Base-by-base conservation (phyloP, 2,329 filamentous ascomycete species). In the Cercospora sp. region DNA sequence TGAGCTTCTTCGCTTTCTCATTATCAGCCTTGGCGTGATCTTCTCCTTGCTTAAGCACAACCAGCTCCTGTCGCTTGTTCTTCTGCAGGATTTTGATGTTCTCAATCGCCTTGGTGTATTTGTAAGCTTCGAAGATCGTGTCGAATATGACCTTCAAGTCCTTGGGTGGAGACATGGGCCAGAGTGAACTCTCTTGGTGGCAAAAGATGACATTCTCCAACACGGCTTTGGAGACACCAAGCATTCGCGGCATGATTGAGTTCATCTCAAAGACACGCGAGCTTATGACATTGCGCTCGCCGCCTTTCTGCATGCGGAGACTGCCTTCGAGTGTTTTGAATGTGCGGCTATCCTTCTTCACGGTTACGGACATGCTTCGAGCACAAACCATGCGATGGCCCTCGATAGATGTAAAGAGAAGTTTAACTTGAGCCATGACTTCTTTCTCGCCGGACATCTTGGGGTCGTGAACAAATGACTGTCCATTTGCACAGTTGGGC, bases 151-250 rank as follows among this genome's bases (percentile, higher is more conserved):
- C 96, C 81, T 99, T 99, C 61, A 99, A 83, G 0, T 88, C 88
- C 0, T 87, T 84, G 0, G 95, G 93, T 75, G 97, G 92, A 77
- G 93, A 96, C 85, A 99, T 89, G 0, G 95, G 95, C 95, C 95
- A 99, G 30, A 98, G 81, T 28, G 94, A 97, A 73, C 99, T 95
- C 78, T 99, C 95, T 78, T 99, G 95, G 77, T 99, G 95, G 78
- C 95, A 99, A 81, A 99, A 99, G 73, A 99, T 97, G 78, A 99
- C 95, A 67, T 91, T 91, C 73, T 98, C 94, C 28, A 99, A 86
- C 65, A 99, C 90, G 12, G 95, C 94, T 65, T 90, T 89, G 1
- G 93, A 95, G 3, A 97, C 95, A 42, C 95, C 95, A 0, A 99
- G 86, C 72, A 92, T 91, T 73, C 91, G 88, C 0, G 94, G 93